A percentile compares a stretch with the other conserved stretches of the same genome.
phyloP scores from a whole-genome alignment of 306 rosid species.

The Pterocarpus macrocarpus region DNA sequence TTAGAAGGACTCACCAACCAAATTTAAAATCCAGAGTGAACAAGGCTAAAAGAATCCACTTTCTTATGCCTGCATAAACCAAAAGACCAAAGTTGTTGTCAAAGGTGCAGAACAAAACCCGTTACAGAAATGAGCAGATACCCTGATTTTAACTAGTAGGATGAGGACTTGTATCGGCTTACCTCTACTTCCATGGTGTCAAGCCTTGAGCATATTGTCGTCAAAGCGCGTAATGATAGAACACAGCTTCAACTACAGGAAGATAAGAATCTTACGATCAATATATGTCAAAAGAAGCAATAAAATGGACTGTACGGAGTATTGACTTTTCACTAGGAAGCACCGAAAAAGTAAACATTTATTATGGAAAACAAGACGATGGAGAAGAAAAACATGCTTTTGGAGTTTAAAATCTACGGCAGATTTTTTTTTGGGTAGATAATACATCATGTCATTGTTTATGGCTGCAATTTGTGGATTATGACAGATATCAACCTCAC shows the following conservation, averaged over 20 bases:
- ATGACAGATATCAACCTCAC: not conserved
- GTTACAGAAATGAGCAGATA: not conserved
- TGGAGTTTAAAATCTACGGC: not conserved
- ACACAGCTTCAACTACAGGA: not conserved
- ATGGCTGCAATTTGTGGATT: constrained; percentile 11
- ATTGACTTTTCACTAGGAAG: not conserved
- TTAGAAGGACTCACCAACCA: constrained; percentile 29
- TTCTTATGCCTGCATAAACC: constrained; percentile 34
- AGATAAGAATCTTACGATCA: not conserved
- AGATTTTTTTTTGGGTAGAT: not conserved
- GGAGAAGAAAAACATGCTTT: not conserved
- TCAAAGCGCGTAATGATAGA: not conserved
- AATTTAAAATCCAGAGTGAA: constrained; percentile 8
- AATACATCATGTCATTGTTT: not conserved
- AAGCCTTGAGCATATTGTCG: not conserved
- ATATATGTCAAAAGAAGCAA: not conserved
- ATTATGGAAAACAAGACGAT: not conserved
- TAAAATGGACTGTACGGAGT: not conserved
- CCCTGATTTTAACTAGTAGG: not conserved
- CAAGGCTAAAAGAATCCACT: constrained; percentile 14
- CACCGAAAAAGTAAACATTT: not conserved
- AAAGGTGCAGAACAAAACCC: constrained; percentile 4
- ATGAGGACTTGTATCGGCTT: constrained; percentile 9
- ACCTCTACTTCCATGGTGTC: not conserved
- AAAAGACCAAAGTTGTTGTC: not conserved